Evolutionary conservation across 2,329 filamentous ascomycete genomes (phyloP), one percentile per base, ranked within the genome.

Genomic region (Torrubiella hemipterigena): DNA sequence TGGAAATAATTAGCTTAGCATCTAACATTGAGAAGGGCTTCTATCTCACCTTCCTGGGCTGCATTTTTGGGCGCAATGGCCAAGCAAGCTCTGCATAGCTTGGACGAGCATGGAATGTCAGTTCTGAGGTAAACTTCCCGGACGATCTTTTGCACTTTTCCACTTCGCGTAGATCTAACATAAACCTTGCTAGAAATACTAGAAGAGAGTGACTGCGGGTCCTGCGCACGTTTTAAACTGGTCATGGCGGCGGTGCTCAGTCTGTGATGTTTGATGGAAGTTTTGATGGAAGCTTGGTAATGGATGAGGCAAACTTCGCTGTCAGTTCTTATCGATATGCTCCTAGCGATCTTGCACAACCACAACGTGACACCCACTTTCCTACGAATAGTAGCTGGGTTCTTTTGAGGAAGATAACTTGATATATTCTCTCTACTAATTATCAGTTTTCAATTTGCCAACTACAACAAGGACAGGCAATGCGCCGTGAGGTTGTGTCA

Each of bases 61-160:
- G 87, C 86, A 62, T 91, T 83, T 41, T 73, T 68, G 2, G 86
- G 87, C 3, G 85, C 84, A 41, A 64, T 72, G 28, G 75, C 67
- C 27, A 82, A 67, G 55, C 91, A 98, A 48, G 58, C 60, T 38
- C 70, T 69, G 63, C 91, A 98, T 27, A 98, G 65, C 55, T 79
- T 81, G 17, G 89, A 96, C 20, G 89, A 95, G 63, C 91, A 98
- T 30, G 91, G 89, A 49, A 98, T 96, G 55, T 98, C 91, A 60
- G 89, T 83, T 55, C 91, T 77, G 38, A 98, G 69, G 58, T 98
- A 98, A 40, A 96, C 71, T 64, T 98, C 91, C 48, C 87, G 77
- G 43, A 98, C 91, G 50, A 98, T 93, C 68, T 98, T 98, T 58
- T 96, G 91, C 37, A 96, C 89, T 63, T 95, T 95, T 57, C 91